A percentile compares a stretch with the other conserved stretches of the same genome.
phyloP scores from a whole-genome alignment of 75 land plant genomes.

The Azolla pinnata region DNA sequence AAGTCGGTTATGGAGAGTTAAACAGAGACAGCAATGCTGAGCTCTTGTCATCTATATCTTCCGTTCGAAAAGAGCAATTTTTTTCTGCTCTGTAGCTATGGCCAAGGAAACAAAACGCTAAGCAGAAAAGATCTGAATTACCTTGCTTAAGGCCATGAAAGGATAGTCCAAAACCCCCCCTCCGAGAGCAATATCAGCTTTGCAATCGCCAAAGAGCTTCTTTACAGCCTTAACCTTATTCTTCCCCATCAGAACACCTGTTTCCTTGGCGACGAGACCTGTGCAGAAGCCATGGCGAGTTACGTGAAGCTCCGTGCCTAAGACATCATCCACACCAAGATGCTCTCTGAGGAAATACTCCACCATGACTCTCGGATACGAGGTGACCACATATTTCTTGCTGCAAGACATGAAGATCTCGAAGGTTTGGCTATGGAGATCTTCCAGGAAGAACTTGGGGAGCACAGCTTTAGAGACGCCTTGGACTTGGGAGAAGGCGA shows the following conservation, averaged over 20 bases:
- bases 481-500: background rate
- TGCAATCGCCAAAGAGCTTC: slow-evolving; percentile 39
- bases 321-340: slow-evolving; percentile 28
- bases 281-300: slow-evolving; percentile 28
- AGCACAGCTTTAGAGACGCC: slow-evolving; percentile 12
- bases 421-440: slow-evolving; percentile 11
- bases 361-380: slow-evolving; percentile 53
- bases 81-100: background rate
- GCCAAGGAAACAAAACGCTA: background rate
- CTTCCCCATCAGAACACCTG: slow-evolving; percentile 29
- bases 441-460: slow-evolving; percentile 15
- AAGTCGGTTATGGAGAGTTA: too few relatives aligned
- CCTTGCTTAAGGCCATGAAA: slow-evolving; percentile 51
- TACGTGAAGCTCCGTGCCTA: slow-evolving; percentile 48
- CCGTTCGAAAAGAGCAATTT: background rate
- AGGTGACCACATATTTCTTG: slow-evolving; percentile 34
- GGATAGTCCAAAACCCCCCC: slow-evolving; percentile 19
- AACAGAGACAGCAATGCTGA: too few relatives aligned
- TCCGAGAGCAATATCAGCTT: slow-evolving; percentile 57
- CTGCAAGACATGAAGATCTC: slow-evolving; percentile 23
- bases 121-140: background rate
- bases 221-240: slow-evolving; percentile 39
- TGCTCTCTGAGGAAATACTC: slow-evolving; percentile 51
- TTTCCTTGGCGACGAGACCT: slow-evolving; percentile 25
- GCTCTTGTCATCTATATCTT: too few relatives aligned